phyloP scores from a whole-genome alignment of 345 rosid genomes.

The Litchi chinensis region DNA sequence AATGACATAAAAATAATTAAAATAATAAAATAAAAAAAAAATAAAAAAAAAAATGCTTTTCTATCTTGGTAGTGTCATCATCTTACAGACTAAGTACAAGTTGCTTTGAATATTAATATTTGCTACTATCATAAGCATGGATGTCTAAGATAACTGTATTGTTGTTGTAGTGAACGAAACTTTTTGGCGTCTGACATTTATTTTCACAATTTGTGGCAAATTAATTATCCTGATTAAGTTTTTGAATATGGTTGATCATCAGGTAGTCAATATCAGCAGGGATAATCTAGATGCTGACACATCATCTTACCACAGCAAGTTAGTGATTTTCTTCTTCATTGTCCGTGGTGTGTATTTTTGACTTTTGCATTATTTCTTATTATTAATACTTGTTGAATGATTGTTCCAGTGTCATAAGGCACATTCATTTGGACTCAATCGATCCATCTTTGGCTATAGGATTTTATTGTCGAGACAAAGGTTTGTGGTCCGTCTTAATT shows the following conservation, averaged over 20 bases:
- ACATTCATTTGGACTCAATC: slow-evolving; percentile 67
- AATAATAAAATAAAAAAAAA: too few relatives aligned
- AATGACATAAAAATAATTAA: too few relatives aligned
- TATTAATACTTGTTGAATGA: neutral
- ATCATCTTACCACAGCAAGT: slow-evolving; percentile 86
- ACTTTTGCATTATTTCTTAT: neutral
- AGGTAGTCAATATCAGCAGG: slow-evolving; percentile 61
- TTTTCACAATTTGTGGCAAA: neutral
- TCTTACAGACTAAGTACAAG: neutral
- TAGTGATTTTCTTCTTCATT: slow-evolving; percentile 28
- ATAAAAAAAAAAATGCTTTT: neutral
- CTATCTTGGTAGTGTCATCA: neutral
- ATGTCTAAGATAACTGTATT: neutral
- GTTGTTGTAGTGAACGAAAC: neutral
- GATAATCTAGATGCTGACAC: slow-evolving; percentile 70
- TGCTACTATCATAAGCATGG: neutral
- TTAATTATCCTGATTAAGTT: slow-evolving; percentile 3
- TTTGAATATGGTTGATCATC: slow-evolving; percentile 22
- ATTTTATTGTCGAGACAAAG: slow-evolving; percentile 87
- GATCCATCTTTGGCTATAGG: slow-evolving; percentile 95
- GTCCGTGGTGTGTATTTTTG: neutral
- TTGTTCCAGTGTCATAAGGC: slow-evolving; percentile 54
- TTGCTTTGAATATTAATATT: neutral
- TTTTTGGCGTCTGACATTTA: neutral
- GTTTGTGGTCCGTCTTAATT: slow-evolving; percentile 33